Base-by-base conservation (phyloP, 148 eudicot genomes). In the Rhododendron mucronatum region DNA sequence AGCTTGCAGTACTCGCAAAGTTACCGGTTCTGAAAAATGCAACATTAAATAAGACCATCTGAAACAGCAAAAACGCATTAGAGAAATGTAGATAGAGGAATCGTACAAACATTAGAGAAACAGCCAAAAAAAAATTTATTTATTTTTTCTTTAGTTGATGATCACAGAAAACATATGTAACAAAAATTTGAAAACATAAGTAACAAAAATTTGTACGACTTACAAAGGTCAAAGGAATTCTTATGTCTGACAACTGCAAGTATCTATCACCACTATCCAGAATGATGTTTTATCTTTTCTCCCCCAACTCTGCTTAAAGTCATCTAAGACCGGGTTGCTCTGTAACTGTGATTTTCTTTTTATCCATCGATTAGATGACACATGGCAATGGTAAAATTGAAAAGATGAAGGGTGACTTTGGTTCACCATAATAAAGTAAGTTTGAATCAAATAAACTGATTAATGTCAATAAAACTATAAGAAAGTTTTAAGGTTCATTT, bases 21-120 rank as follows among this genome's bases (percentile, higher is more conserved):
- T 96, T 96, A 50, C 98, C 99, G 55, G 99, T 96, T 83, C 99
- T 98, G 81, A 96, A 96, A 90, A 96, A 96, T 87, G 99, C 99
- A 80, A 96, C 90, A 90, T 94, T 93, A 87, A 96, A 96, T 80
- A 96, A 90, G 81, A 96, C 95, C 98, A 94, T 92, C 99, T 96
- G 91, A 83, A 89, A 55, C 67, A 86, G 65, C 14, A 86, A 35
- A 82, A 37, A 84, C 37, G 41, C 16, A 81, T 84, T 82, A 61
- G 53, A 51, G 75, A 57, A 76, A 76, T 55, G 69, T 30, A 75
- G 26, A 82, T 14, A n/a, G 75, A 69, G 75, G 75, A 30, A 69
- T 28, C 35, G 1, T 7, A 23, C 10, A 8, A 63, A 57, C 1
- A 63, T 63, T 37, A 51, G 59, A 55, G 59, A 55, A 55, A 55